Percentiles rank a stretch among this genome's conserved stretches.
Conservation (phyloP, 169 alveolate genomes). For the Eimeria tenella region DNA sequence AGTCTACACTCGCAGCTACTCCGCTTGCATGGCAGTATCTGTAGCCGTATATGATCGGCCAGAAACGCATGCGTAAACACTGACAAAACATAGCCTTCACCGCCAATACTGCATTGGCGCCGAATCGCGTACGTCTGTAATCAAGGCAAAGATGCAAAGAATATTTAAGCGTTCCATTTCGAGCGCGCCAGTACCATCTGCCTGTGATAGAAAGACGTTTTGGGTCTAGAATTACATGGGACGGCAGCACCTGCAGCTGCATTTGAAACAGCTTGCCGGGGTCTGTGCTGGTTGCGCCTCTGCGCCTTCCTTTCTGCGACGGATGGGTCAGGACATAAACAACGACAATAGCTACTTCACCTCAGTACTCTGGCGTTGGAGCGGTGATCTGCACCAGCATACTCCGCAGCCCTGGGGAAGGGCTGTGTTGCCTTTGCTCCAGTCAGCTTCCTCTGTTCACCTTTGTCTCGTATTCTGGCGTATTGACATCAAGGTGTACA, state of each 20-base stretch:
- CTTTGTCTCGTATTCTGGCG: no score
- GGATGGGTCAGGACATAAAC: neutral
- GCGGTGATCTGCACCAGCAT: neutral
- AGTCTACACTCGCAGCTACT: neutral
- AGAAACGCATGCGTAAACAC: conserved; percentile 6
- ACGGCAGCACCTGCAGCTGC: neutral
- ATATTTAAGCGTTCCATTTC: no score
- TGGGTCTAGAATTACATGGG: no score
- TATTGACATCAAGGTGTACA: no score
- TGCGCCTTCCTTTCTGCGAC: neutral
- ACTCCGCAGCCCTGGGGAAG: no score
- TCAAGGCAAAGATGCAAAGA: neutral
- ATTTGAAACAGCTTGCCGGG: neutral
- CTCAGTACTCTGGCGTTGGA: neutral
- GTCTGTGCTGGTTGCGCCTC: neutral
- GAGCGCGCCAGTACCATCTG: no score
- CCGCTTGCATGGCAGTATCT: neutral
- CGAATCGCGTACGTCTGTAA: neutral
- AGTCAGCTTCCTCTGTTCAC: no score
- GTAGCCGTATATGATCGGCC: neutral
- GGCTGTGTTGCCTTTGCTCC: no score
- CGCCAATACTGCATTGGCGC: neutral
- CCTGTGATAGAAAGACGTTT: no score
- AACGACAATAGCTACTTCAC: neutral
- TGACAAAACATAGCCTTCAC: conserved; percentile 20